phyloP scores from a whole-genome alignment of 2,329 filamentous ascomycete species.

The Diaporthe australafricana region DNA sequence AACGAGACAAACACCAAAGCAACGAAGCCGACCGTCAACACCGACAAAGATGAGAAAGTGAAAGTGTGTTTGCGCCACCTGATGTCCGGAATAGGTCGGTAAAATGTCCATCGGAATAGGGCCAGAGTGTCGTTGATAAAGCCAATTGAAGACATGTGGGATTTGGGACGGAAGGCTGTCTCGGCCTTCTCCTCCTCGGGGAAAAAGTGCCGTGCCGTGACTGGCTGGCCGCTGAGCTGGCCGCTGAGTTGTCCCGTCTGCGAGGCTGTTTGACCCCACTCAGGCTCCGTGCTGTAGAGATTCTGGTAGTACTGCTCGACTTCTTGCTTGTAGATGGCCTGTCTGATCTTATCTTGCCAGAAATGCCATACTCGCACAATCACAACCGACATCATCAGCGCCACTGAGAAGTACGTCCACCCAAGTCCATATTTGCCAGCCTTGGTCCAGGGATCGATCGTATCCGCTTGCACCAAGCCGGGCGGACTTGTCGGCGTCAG shows the following conservation, averaged over 20 bases:
- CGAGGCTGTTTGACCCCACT: slow-evolving; percentile 57
- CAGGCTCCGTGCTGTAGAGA: slow-evolving; percentile 63
- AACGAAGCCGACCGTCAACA: slow-evolving; percentile 74
- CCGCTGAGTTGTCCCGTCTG: slow-evolving; percentile 54
- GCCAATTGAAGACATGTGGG: slow-evolving; percentile 80
- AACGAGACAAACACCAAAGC: slow-evolving; percentile 79
- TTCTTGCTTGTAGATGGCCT: slow-evolving; percentile 88
- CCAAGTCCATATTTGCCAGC: slow-evolving; percentile 88
- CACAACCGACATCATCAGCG: slow-evolving; percentile 75
- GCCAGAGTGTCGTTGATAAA: slow-evolving; percentile 83
- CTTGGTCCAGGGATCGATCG: slow-evolving; percentile 81
- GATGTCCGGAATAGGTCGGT: slow-evolving; percentile 84
- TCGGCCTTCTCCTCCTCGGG: slow-evolving; percentile 71
- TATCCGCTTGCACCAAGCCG: slow-evolving; percentile 71
- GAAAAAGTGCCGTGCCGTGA: slow-evolving; percentile 77
- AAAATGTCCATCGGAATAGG: slow-evolving; percentile 89
- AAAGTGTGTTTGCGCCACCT: slow-evolving; percentile 75
- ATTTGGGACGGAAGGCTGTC: slow-evolving; percentile 70
- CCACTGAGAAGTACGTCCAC: slow-evolving; percentile 89
- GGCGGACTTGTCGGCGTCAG: slow-evolving; percentile 69
- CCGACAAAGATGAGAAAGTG: slow-evolving; percentile 83
- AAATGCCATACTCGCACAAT: slow-evolving; percentile 84
- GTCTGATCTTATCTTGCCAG: slow-evolving; percentile 93
- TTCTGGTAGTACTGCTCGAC: slow-evolving; percentile 73
- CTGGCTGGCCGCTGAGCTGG: slow-evolving; percentile 37